These are phyloP conservation scores for Penicillium paradoxum DNA, from an alignment of 495 filamentous ascomycete species.

Conservation along the genomic window DNA sequence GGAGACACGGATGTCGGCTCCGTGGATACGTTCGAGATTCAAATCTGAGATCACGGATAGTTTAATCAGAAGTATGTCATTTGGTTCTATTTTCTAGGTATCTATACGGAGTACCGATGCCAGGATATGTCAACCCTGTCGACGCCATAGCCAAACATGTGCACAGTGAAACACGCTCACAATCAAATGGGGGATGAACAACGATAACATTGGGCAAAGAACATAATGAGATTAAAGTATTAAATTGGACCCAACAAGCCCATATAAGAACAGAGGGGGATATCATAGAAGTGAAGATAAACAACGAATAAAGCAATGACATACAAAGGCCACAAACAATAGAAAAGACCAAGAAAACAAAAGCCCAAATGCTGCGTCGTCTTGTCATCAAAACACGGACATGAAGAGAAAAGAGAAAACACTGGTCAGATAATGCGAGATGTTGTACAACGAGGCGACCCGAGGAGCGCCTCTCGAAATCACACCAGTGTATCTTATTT, in stretches of 20 bases:
- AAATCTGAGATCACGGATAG: background rate
- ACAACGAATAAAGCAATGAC: slow-evolving; percentile 13
- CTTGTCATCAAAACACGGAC: slow-evolving; percentile 44
- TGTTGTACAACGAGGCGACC: slow-evolving; percentile 39
- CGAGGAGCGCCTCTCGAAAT: slow-evolving; percentile 18
- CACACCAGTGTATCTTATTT: slow-evolving; percentile 34
- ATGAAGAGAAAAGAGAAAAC: slow-evolving; percentile 30
- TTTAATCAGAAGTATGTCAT: slow-evolving; percentile 18
- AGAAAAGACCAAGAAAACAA: slow-evolving; percentile 22
- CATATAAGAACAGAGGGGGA: slow-evolving; percentile 30
- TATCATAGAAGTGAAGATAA: slow-evolving; percentile 30
- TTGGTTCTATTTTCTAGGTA: slow-evolving; percentile 12
- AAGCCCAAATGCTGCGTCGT: slow-evolving; percentile 43
- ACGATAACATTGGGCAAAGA: slow-evolving; percentile 22
- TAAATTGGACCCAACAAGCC: slow-evolving; percentile 25
- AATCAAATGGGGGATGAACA: slow-evolving; percentile 17
- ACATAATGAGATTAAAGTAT: slow-evolving; percentile 27
- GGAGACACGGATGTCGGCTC: slow-evolving; percentile 11
- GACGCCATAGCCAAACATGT: background rate
- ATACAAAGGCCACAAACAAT: slow-evolving; percentile 17
- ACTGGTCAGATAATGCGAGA: slow-evolving; percentile 28
- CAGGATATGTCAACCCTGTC: background rate
- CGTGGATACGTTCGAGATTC: background rate
- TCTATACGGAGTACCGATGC: too few relatives aligned
- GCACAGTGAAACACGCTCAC: slow-evolving; percentile 6